Base-by-base conservation (phyloP, 495 filamentous ascomycete species). In the Letharia columbiana region DNA sequence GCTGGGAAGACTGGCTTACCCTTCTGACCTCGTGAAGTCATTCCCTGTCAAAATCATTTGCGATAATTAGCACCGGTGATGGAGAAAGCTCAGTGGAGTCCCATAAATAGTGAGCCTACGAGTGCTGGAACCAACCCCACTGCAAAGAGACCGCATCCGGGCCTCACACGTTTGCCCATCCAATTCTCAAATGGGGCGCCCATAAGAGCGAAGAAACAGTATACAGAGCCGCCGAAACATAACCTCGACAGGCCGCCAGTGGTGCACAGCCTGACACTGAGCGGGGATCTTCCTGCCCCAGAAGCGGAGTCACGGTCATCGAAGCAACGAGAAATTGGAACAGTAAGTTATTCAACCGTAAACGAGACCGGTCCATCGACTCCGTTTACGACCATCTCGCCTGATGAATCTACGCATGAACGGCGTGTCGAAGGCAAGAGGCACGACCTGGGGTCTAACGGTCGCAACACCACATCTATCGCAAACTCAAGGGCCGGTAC, bases 61-160 rank as follows among this genome's bases (percentile, higher is more conserved):
- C 49, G 0, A 15, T 31, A 31, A 31, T 54, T 7, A 6, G 31
- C 18, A 1, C 4, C 5, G 18, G 18, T 15, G 5, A 56, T 56
- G 52, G 52, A 56, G 13, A 56, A 56, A 18, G 52, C 52, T 13
- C 52, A 56, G 13, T 56, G 52, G 52, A 56, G 52, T 35, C 52
- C 52, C 5, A 56, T 56, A 15, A 56, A 56, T 18, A 56, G 28
- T 56, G 52, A 56, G 28, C 52, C 52, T 17, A 35, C 13, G 5
- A 35, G 13, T 28, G 12, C 52, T 15, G 15, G 13, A 17, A 3
- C 1, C 52, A 56, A 13, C 52, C 52, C 31, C 23, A 4, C 52
- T 33, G 52, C 52, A 28, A 56, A 56, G 6, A 56, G 35, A 18
- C 52, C 6, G 4, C 28, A 33, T n/a, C 13, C 52, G 35, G 31